phyloP scores from a whole-genome alignment of 2,329 filamentous ascomycete genomes.

The Sporothrix sp. region DNA sequence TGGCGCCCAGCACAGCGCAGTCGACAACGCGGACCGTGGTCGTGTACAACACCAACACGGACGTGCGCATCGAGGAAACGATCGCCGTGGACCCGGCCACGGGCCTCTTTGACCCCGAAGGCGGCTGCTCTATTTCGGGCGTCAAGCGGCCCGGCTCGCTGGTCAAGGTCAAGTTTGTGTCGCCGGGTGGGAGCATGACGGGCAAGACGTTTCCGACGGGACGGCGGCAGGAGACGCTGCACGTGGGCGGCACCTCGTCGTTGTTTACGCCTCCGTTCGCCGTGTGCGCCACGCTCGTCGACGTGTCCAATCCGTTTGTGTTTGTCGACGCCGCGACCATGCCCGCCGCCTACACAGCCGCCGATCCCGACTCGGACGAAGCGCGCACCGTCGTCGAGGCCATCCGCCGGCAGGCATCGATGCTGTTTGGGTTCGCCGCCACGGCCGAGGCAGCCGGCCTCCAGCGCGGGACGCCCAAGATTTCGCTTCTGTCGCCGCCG shows the following conservation, averaged over 20 bases:
- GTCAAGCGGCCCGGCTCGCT: conserved; percentile 43
- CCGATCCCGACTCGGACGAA: conserved; percentile 24
- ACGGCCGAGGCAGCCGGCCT: conserved; percentile 26
- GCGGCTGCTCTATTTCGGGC: conserved; percentile 48
- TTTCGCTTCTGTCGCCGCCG: conserved; percentile 39
- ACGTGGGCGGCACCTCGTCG: conserved; percentile 22
- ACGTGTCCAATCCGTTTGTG: conserved; percentile 32
- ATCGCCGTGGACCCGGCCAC: conserved; percentile 38
- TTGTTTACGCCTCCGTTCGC: no score
- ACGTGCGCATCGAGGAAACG: conserved; percentile 43
- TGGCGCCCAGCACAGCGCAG: conserved; percentile 21
- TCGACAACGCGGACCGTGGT: conserved; percentile 21
- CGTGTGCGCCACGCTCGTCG: conserved; percentile 26
- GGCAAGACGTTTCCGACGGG: conserved; percentile 49
- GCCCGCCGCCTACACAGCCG: conserved; percentile 35
- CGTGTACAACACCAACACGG: conserved; percentile 55
- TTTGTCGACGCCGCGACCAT: conserved; percentile 42
- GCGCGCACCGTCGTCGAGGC: conserved; percentile 32
- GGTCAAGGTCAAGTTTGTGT: conserved; percentile 48
- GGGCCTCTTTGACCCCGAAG: conserved; percentile 37
- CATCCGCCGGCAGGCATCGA: conserved; percentile 44
- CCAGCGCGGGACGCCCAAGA: conserved; percentile 39
- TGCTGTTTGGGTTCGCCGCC: conserved; percentile 46
- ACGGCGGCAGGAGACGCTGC: conserved; percentile 34
- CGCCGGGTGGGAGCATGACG: conserved; percentile 52